Evolutionary conservation across 208 protist genomes (phyloP).

Genomic region (Leishmania mexicana): DNA sequence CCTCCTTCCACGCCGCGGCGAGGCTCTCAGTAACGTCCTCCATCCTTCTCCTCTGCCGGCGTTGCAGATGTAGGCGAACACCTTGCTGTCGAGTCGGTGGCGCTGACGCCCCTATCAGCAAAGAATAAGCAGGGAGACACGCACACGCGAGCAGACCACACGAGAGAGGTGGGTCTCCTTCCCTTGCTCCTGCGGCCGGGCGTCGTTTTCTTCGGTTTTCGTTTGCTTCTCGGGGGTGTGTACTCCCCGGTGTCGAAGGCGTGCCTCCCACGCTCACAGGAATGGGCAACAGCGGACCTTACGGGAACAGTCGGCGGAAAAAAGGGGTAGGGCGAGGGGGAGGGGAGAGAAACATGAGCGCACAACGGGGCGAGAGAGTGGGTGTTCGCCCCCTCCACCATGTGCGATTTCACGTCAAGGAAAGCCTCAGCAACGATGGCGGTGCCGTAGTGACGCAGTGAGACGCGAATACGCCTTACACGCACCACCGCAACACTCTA

Average conservation of each 20-base stretch:
- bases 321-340: background rate
- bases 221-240: background rate
- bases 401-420: background rate
- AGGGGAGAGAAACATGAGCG: background rate
- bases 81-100: background rate
- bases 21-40: slow-evolving; percentile 76
- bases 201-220: too few relatives aligned
- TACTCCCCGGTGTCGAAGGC: background rate
- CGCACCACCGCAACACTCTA: background rate
- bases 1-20: slow-evolving; percentile 68
- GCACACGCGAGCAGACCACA: background rate
- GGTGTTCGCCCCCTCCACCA: background rate
- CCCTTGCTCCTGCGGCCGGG: background rate
- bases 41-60: slow-evolving; percentile 28
- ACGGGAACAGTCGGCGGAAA: background rate
- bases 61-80: background rate
- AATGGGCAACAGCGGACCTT: background rate
- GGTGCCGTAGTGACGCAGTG: background rate
- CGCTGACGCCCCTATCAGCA: background rate
- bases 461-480: background rate
- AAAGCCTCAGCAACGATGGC: background rate
- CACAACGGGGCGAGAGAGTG: background rate
- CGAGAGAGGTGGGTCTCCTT: background rate
- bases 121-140: background rate
- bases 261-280: background rate